Base-by-base conservation (phyloP, 441 rosid species). In the Gossypium trilobum region DNA sequence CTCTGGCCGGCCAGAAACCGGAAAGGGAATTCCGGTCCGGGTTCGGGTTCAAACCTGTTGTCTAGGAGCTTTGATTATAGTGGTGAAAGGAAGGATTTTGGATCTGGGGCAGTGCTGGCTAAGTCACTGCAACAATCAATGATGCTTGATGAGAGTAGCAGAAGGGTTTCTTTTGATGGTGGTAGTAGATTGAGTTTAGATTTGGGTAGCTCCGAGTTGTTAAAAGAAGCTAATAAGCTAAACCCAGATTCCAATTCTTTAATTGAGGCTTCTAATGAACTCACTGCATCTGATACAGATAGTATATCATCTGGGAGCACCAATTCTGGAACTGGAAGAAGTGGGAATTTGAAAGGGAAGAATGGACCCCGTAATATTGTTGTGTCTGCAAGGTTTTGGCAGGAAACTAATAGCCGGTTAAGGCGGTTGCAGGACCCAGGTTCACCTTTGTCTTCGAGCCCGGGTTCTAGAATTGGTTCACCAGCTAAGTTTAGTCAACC, bases 361-460 rank as follows among this genome's bases (percentile, higher is more conserved):
- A 76, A 68, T 76, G 85, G 75, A 65, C 75, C 85, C 48, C 80
- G 79, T 27, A 84, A 83, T 25, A 75, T 73, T 52, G 74, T 46
- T 63, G 81, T 83, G 52, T 89, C 91, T 68, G 86, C 91, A 2
- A 86, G 78, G 78, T 89, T 89, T 70, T 89, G 94, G 94, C 94
- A 87, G 75, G 91, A 89, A 79, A 89, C 91, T 48, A 89, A 89
- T 71, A 86, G 81, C 73, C 82, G 91, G 77, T 80, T 89, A 77
- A 82, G 94, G 68, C 78, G 91, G 71, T 74, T 87, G 69, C 94
- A 87, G 67, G 90, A 89, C 79, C 91, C 90, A 0, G 83, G 89
- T 6, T 86, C 92, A 0, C 90, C 87, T 17, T 62, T 80, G 67
- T 85, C 74, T n/a, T 59, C 83, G 29, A 86, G 85, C 76, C 88